Evolutionary conservation across 257 asterid genomes (phyloP).

Genomic region (Nyctanthes arbortristis): DNA sequence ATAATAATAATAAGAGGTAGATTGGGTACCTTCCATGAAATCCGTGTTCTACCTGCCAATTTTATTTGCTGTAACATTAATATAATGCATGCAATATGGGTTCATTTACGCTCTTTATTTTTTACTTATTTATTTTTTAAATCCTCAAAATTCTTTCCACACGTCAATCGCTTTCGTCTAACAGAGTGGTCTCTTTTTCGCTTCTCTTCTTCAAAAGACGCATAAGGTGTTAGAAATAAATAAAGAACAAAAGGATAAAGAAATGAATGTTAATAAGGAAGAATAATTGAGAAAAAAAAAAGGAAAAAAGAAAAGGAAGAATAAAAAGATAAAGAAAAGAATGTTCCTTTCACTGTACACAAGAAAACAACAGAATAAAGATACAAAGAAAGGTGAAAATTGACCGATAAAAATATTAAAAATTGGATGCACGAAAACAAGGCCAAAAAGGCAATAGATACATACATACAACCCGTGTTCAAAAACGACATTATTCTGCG

Average conservation of each 20-base stretch:
- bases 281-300: too few relatives aligned
- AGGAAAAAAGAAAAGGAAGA: too few relatives aligned
- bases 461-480: slow-evolving; percentile 38
- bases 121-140: too few relatives aligned
- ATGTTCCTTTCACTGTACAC: not conserved
- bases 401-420: slow-evolving; percentile 24
- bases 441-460: slow-evolving; percentile 1
- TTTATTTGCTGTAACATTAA: too few relatives aligned
- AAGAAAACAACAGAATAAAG: not conserved
- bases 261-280: not conserved
- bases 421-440: slow-evolving; percentile 16
- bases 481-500: slow-evolving; percentile 25
- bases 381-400: slow-evolving; percentile 6
- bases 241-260: not conserved
- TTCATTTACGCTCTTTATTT: not conserved
- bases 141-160: not conserved
- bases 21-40: not conserved
- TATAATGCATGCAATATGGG: not conserved
- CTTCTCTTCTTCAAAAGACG: too few relatives aligned
- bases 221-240: too few relatives aligned
- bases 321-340: not conserved
- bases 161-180: not conserved
- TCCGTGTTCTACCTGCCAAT: not conserved
- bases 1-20: slow-evolving; percentile 25
- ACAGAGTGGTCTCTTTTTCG: not conserved